phyloP scores from a whole-genome alignment of 805 yeast genomes.

The Torulaspora franciscae region DNA sequence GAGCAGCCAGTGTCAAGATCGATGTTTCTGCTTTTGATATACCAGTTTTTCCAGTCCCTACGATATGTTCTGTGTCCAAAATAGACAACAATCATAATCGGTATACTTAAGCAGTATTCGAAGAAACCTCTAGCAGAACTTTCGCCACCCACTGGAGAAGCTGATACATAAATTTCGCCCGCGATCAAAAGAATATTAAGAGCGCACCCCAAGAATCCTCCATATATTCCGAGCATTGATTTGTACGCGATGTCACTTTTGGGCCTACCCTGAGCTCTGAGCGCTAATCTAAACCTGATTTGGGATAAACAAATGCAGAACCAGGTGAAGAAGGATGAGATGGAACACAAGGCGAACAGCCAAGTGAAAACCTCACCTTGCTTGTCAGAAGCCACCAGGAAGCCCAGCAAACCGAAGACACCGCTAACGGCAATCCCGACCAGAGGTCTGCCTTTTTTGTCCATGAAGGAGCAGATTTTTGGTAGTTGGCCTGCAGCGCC shows the following conservation, averaged over 20 bases:
- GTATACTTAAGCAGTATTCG: constrained; percentile 48
- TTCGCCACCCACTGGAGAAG: constrained; percentile 50
- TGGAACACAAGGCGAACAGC: constrained; percentile 73
- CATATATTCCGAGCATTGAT: constrained; percentile 55
- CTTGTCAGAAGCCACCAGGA: constrained; percentile 55
- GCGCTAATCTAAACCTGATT: constrained; percentile 58
- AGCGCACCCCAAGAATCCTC: constrained; percentile 50
- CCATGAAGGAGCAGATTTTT: constrained; percentile 43
- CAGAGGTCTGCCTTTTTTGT: constrained; percentile 53
- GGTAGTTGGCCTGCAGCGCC: constrained; percentile 52
- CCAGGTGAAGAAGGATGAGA: constrained; percentile 76
- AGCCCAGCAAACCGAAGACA: constrained; percentile 52
- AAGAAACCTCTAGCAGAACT: constrained; percentile 42
- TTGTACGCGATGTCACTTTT: constrained; percentile 53
- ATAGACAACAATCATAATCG: constrained; percentile 44
- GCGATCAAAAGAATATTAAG: constrained; percentile 52
- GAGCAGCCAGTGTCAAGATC: constrained; percentile 56
- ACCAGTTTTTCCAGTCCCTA: constrained; percentile 30
- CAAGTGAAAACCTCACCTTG: constrained; percentile 61
- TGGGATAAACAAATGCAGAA: constrained; percentile 66
- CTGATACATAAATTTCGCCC: constrained; percentile 70
- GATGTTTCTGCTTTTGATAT: constrained; percentile 43
- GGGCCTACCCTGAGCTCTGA: constrained; percentile 47
- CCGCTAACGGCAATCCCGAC: constrained; percentile 42
- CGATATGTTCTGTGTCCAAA: constrained; percentile 43